Evolutionary conservation across 495 filamentous ascomycete species (phyloP).

Genomic region (Penicillium bialowiezense): DNA sequence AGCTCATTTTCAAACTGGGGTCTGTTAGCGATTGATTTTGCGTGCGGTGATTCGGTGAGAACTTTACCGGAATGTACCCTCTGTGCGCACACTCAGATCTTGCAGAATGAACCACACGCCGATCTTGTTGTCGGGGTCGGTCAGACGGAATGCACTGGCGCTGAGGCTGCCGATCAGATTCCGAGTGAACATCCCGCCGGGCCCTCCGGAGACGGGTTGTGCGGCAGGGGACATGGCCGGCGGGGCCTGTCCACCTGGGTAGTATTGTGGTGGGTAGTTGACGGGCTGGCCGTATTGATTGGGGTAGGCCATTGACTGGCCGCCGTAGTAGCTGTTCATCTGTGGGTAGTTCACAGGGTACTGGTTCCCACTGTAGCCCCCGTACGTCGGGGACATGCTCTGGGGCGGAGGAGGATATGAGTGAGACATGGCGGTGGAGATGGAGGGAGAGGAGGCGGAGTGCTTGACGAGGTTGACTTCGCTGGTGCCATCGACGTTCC

Average conservation of each 20-base stretch:
- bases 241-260: constrained; percentile 33
- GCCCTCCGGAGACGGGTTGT: constrained; percentile 45
- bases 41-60: background rate
- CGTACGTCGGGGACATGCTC: constrained; percentile 37
- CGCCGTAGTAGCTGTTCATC: constrained; percentile 42
- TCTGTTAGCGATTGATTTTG: constrained; percentile 1
- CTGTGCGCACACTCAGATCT: constrained; percentile 90
- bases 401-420: constrained; percentile 68
- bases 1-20: constrained; percentile 67
- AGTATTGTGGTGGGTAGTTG: constrained; percentile 40
- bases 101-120: constrained; percentile 98
- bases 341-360: constrained; percentile 43
- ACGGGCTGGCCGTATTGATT: constrained; percentile 45
- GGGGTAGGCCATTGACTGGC: constrained; percentile 36
- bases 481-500: constrained; percentile 75
- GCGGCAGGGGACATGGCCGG: constrained; percentile 37
- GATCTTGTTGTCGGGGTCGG: constrained; percentile 76
- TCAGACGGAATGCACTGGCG: constrained; percentile 84
- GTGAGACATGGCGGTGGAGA: constrained; percentile 75
- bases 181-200: constrained; percentile 89
- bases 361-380: constrained; percentile 32
- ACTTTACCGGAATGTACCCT: constrained; percentile 82
- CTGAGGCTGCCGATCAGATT: constrained; percentile 93
- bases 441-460: constrained; percentile 82
- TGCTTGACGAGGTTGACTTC: constrained; percentile 95